Percentiles rank a stretch among this genome's conserved stretches.
These are phyloP conservation scores for Staphylotrichum tortipilum DNA, from an alignment of 495 filamentous ascomycete genomes.

Conservation along the genomic window DNA sequence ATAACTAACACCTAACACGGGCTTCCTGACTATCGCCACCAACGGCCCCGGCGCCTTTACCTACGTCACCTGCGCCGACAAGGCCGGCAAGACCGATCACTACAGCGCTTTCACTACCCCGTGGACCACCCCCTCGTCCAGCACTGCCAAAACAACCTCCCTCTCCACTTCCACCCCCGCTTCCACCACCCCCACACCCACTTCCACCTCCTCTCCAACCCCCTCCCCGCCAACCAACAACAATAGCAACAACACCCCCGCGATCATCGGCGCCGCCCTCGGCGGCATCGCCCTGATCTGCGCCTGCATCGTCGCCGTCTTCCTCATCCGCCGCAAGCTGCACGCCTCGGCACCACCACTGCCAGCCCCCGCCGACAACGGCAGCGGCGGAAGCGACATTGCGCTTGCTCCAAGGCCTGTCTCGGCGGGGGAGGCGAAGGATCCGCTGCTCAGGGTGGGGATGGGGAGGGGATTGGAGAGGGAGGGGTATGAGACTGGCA, in stretches of 20 bases:
- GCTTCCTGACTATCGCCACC: no score
- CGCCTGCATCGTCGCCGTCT: background rate
- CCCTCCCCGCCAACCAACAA: no score
- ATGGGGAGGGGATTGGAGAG: no score
- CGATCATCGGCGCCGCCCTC: slow-evolving; percentile 1
- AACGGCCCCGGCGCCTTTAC: slow-evolving; percentile 6
- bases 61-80: slow-evolving; percentile 13
- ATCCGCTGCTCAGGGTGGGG: background rate
- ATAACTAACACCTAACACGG: no score
- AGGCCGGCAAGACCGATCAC: slow-evolving; percentile 1
- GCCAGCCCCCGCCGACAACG: no score
- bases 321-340: background rate
- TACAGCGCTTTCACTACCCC: slow-evolving; percentile 3
- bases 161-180: background rate
- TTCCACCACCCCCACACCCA: background rate
- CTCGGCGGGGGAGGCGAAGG: no score
- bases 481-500: background rate
- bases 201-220: background rate
- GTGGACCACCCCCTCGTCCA: background rate
- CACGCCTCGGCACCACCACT: background rate
- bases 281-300: slow-evolving; percentile 3
- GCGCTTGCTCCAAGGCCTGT: no score
- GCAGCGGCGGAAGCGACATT: no score
- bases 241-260: slow-evolving; percentile 3
- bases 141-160: background rate